Conservation (phyloP, 495 filamentous ascomycete species). For the Penicillium ochrochloron region DNA sequence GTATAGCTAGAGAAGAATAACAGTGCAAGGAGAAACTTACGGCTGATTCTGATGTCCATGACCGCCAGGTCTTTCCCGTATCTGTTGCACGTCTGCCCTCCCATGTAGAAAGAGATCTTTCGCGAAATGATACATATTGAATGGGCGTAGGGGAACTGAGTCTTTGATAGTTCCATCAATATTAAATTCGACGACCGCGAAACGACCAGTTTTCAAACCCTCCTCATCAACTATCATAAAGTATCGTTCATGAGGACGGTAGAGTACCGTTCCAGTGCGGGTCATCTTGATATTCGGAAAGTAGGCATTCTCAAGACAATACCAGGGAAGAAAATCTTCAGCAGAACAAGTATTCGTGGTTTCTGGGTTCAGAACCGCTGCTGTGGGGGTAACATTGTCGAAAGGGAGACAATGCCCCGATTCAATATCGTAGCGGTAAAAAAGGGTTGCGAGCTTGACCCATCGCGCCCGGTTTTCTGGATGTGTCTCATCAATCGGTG, state of each 20-base stretch:
- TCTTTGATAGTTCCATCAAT: conserved; percentile 12
- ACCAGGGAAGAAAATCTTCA: conserved; percentile 19
- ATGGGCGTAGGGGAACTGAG: conserved; percentile 14
- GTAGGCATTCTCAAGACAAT: conserved; percentile 15
- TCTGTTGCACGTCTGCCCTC: conserved; percentile 3
- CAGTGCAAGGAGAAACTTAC: conserved; percentile 12
- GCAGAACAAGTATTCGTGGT: conserved; percentile 11
- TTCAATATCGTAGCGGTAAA: conserved; percentile 19
- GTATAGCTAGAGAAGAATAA: not conserved
- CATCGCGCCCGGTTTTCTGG: conserved; percentile 17
- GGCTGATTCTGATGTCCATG: conserved; percentile 14
- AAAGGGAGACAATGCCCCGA: conserved; percentile 17
- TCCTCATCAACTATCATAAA: conserved; percentile 15
- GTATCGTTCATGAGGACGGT: not conserved
- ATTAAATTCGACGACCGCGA: conserved; percentile 8
- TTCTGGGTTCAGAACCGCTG: conserved; percentile 18
- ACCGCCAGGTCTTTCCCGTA: conserved; percentile 13
- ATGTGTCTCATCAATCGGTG: conserved; percentile 14
- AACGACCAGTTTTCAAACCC: conserved; percentile 15
- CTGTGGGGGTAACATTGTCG: not conserved
- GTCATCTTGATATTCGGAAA: conserved; percentile 10
- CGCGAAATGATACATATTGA: conserved; percentile 14
- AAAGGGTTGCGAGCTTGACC: conserved; percentile 21
- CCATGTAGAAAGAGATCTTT: conserved; percentile 11
- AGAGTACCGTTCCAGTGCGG: conserved; percentile 17